These are phyloP conservation scores for Tylopilus rubrobrunneus DNA, from an alignment of 768 basidiomycete genomes.

Conservation along the genomic window DNA sequence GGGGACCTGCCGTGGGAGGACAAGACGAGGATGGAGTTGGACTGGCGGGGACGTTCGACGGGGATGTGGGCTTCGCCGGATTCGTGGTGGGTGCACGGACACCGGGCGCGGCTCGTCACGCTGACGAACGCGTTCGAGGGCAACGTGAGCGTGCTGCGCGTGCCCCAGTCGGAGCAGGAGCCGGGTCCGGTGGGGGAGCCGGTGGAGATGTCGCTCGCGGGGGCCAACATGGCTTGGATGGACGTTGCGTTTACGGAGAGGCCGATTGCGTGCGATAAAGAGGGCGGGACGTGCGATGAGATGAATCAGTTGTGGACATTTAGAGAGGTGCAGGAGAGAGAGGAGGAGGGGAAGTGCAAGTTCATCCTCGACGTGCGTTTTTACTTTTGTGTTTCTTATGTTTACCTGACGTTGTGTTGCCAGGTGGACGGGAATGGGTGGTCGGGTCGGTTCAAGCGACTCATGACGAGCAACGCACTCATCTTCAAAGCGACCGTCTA, in stretches of 20 bases:
- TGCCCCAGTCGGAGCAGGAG: conserved; percentile 13
- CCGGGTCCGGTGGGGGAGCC: conserved; percentile 34
- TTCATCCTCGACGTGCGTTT: conserved; percentile 53
- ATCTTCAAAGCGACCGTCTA: conserved; percentile 70
- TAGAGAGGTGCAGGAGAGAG: conserved; percentile 38
- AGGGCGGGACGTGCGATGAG: conserved; percentile 33
- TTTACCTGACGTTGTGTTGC: background rate
- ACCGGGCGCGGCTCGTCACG: conserved; percentile 47
- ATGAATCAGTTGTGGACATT: conserved; percentile 50
- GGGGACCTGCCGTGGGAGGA: conserved; percentile 60
- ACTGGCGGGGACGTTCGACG: conserved; percentile 76
- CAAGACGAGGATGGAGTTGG: conserved; percentile 56
- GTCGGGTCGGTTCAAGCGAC: conserved; percentile 65
- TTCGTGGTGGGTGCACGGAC: conserved; percentile 47
- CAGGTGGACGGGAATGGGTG: conserved; percentile 65
- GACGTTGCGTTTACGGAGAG: conserved; percentile 55
- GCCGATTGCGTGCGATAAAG: conserved; percentile 39
- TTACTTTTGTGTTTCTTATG: background rate
- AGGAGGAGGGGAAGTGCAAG: conserved; percentile 55
- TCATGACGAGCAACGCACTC: conserved; percentile 58
- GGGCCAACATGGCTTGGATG: conserved; percentile 51
- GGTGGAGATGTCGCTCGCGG: conserved; percentile 32
- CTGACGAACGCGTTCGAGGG: conserved; percentile 39
- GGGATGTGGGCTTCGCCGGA: conserved; percentile 44
- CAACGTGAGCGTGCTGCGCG: conserved; percentile 37